Base-by-base conservation (phyloP, 73 alveolate genomes). In the Paramecium caudatum region DNA sequence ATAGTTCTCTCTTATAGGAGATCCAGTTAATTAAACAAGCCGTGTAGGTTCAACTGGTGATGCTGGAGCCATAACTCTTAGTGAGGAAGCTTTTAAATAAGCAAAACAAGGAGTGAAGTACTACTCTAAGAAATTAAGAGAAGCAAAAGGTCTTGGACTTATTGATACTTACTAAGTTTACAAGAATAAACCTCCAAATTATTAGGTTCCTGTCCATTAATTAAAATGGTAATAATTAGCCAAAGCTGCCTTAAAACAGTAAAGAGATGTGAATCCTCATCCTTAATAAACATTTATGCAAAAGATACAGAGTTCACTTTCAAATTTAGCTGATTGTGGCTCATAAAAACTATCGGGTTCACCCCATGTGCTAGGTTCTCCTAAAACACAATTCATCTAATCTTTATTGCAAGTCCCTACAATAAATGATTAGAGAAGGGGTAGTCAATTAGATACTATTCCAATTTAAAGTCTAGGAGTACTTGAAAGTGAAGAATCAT, bases 1-100 rank as follows among this genome's bases (percentile, higher is more conserved):
- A 4, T 93, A 97, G 88, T 97, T 97, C 94, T 94, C 98, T 8
- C 91, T 97, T 46, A 95, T 97, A 25, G 99, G 99, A 9, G 99
- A 96, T 90, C 94, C 98, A 9, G 98, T 97, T 8, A 97, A 97
- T 86, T 94, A 96, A 32, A 96, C 99, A 10, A 90, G 97, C 41
- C 94, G 99, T 90, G 96, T 97, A 92, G 93, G 99, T 82, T 94
- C 98, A 2, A 93, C 95, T 32, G 95, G 98, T 37, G 93, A 86
- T 39, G 46, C 32, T 27, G 88, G 88, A 10, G 88, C 88, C 0
- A 74, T 74, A 0, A 74, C 88, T 39, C 68, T 74, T 19, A 41
- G 69, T 8, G 70, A 30, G 19, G 39, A 41, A 16, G 88, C 88
- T 3, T 74, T 37, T 74, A 74, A 74, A 45, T 74, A 74, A 74